Evolutionary conservation across 2,329 filamentous ascomycete species (phyloP), one percentile per base, ranked within the genome.

Genomic region (Ceratocystis huliohia): DNA sequence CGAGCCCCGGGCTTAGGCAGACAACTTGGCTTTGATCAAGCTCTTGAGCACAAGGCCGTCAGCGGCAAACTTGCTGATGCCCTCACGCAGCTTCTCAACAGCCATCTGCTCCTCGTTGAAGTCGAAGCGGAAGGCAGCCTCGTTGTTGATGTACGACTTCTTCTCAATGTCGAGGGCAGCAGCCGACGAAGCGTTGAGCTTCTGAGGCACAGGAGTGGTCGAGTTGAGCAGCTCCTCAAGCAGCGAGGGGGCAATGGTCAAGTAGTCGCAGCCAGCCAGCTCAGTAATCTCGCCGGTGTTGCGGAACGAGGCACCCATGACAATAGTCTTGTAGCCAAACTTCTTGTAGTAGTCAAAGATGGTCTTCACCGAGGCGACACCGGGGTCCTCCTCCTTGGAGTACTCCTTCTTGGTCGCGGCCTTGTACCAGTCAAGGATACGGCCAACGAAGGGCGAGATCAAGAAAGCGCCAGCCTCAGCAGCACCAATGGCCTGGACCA

Each of bases 321-420:
- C 94, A 73, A 97, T 96, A 78, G 94, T 99, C 74, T 96, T 96
- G 88, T 99, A 96, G 78, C 89, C 91, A 78, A 82, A 90, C 85
- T 97, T 97, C 90, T 99, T 99, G 88, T 99, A 99, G 89, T 99
- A 99, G 86, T 99, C 94, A 87, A 88, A 99, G 82, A 99, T 99
- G 78, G 74, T 76, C 84, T 93, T 84, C 75, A 99, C 94, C 71
- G 88, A 93, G 81, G 90, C 84, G 78, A 99, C 94, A 82, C 94
- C 94, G 67, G 94, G 94, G 82, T 99, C 94, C 78, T 96, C 89
- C 78, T 89, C 81, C 77, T 91, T 84, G 76, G 82, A 74, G 86
- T 92, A 99, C 72, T 94, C 89, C 85, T 95, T 92, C 87, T 96
- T 96, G 78, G 86, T 89, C 73, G 86, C 81, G 68, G 90, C 90